phyloP scores from a whole-genome alignment of 768 basidiomycete species.

The Stropharia rugosoannulata region DNA sequence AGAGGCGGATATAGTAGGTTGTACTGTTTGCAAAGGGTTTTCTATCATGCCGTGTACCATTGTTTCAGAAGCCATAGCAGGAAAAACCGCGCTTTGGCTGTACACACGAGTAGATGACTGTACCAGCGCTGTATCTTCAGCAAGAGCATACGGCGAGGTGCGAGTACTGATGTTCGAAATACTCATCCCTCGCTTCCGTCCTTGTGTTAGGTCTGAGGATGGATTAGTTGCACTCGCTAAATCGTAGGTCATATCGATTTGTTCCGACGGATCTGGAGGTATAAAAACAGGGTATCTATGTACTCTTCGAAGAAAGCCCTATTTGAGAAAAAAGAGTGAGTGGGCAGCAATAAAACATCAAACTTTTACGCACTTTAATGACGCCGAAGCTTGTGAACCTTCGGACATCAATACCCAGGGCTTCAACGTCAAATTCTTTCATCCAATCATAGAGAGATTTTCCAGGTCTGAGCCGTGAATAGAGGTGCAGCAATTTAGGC shows the following conservation, averaged over 20 bases:
- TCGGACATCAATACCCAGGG: slow-evolving; percentile 81
- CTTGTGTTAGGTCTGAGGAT: slow-evolving; percentile 19
- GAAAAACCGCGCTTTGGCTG: slow-evolving; percentile 22
- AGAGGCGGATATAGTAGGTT: slow-evolving; percentile 28
- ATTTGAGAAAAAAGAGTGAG: slow-evolving; percentile 2
- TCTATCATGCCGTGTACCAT: slow-evolving; percentile 11
- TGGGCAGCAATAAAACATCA: neutral
- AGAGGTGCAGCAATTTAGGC: slow-evolving; percentile 83
- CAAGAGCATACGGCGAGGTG: neutral
- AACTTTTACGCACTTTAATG: slow-evolving; percentile 66
- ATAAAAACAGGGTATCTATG: slow-evolving; percentile 90
- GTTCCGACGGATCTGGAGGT: slow-evolving; percentile 32
- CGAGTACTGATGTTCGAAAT: slow-evolving; percentile 28
- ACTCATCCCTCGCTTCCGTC: slow-evolving; percentile 39
- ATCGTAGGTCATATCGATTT: slow-evolving; percentile 9
- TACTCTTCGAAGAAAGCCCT: slow-evolving; percentile 91
- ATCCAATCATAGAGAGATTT: slow-evolving; percentile 89
- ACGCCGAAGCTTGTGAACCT: slow-evolving; percentile 98
- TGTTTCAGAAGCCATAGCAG: slow-evolving; percentile 15
- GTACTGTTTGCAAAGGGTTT: slow-evolving; percentile 14
- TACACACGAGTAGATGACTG: slow-evolving; percentile 21
- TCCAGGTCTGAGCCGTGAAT: slow-evolving; percentile 83
- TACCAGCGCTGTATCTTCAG: slow-evolving; percentile 6
- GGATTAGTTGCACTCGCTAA: slow-evolving; percentile 14
- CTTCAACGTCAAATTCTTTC: slow-evolving; percentile 66